Conservation (phyloP, 2,329 filamentous ascomycete genomes). For the Epichloe bromicola region DNA sequence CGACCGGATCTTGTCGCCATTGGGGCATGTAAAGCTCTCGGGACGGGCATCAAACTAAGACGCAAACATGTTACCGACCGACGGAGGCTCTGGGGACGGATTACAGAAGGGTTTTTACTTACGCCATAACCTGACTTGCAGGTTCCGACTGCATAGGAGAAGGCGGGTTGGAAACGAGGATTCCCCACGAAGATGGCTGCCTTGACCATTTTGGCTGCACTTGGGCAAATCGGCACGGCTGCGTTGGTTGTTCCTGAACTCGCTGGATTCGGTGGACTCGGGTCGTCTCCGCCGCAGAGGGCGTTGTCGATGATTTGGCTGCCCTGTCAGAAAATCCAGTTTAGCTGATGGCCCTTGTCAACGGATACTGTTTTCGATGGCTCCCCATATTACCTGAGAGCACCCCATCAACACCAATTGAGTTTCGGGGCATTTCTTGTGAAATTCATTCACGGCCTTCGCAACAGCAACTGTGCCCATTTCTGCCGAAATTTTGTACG, state of each 20-base stretch:
- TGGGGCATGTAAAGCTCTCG: constrained; percentile 42
- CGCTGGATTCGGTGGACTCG: constrained; percentile 19
- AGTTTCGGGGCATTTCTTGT: constrained; percentile 40
- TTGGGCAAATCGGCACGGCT: constrained; percentile 28
- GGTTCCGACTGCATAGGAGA: constrained; percentile 41
- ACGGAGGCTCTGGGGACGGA: no score
- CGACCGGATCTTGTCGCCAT: constrained; percentile 40
- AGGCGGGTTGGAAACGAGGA: constrained; percentile 40
- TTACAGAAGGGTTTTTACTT: background rate
- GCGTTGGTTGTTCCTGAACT: constrained; percentile 25
- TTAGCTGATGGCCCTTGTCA: background rate
- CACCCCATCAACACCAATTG: constrained; percentile 50
- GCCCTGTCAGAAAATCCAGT: constrained; percentile 26
- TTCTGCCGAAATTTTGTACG: constrained; percentile 42
- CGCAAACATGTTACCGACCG: background rate
- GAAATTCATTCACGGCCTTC: constrained; percentile 38
- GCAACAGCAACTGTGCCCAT: background rate
- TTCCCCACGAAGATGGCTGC: constrained; percentile 54
- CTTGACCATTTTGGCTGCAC: constrained; percentile 42
- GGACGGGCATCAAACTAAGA: constrained; percentile 47
- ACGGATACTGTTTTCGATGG: background rate
- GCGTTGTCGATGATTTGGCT: constrained; percentile 53
- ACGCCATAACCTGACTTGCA: background rate
- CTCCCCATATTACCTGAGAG: constrained; percentile 34
- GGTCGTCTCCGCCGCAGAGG: constrained; percentile 44